A percentile compares a stretch with the other conserved stretches of the same genome.
Evolutionary conservation across 2,329 filamentous ascomycete species (phyloP).

Genomic region (Xylariaceae sp.): DNA sequence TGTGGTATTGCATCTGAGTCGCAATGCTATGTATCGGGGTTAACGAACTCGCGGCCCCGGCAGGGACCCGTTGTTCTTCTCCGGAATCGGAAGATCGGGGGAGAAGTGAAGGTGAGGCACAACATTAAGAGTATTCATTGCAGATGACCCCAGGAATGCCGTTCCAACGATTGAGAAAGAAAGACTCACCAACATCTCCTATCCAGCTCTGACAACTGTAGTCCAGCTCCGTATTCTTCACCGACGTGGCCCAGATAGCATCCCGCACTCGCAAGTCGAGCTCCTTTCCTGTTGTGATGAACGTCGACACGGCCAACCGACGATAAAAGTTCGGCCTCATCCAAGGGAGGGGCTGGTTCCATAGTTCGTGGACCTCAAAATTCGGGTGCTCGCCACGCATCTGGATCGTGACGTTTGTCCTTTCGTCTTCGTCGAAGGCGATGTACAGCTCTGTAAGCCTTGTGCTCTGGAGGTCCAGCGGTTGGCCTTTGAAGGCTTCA

Average conservation of each 20-base stretch:
- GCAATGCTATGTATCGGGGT: background rate
- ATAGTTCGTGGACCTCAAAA: conserved; percentile 25
- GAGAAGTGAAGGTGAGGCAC: background rate
- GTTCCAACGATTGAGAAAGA: background rate
- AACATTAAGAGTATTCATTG: background rate
- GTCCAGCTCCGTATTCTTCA: conserved; percentile 28
- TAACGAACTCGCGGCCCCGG: background rate
- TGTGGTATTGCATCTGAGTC: background rate
- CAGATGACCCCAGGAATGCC: background rate
- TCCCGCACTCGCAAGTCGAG: conserved; percentile 25
- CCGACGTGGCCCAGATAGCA: conserved; percentile 24
- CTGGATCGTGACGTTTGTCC: conserved; percentile 29
- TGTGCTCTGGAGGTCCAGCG: conserved; percentile 29
- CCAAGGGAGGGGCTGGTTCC: conserved; percentile 26
- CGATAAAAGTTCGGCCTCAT: conserved; percentile 28
- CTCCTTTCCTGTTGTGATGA: conserved; percentile 21
- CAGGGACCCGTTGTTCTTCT: background rate
- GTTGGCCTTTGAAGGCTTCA: conserved; percentile 29
- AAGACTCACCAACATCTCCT: conserved; percentile 24
- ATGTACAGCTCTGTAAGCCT: conserved; percentile 30
- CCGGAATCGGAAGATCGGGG: background rate
- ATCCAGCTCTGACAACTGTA: conserved; percentile 30
- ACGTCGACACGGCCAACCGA: conserved; percentile 27
- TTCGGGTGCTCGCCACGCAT: conserved; percentile 27
- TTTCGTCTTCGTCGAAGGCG: conserved; percentile 28